Evolutionary conservation across 2,329 filamentous ascomycete genomes (phyloP).

Genomic region (Arthrobotrys conoides): DNA sequence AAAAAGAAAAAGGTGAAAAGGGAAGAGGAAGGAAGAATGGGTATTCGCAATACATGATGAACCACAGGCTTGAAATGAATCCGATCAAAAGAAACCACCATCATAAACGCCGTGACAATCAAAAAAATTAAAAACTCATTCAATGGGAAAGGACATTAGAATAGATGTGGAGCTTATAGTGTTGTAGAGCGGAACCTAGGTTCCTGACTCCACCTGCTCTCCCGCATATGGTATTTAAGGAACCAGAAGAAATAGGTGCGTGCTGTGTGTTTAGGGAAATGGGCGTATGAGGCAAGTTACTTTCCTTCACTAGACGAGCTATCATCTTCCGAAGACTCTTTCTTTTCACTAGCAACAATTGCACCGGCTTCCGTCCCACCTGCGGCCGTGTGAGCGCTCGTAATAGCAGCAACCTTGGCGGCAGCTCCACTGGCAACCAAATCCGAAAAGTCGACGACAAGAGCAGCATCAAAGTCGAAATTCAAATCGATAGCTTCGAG

Average conservation of each 20-base stretch:
- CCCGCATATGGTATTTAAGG: too few relatives aligned
- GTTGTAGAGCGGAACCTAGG: not conserved
- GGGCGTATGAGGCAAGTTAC: not conserved
- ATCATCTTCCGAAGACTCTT: conserved; percentile 57
- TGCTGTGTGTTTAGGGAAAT: not conserved
- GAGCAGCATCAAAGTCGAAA: conserved; percentile 55
- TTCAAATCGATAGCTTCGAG: conserved; percentile 49
- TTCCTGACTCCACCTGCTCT: not conserved
- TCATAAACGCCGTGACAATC: conserved; percentile 12
- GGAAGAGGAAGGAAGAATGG: not conserved
- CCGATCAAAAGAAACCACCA: conserved; percentile 5
- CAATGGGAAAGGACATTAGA: not conserved
- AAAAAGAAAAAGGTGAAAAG: not conserved
- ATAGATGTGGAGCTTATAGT: not conserved
- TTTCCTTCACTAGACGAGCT: conserved; percentile 50
- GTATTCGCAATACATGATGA: conserved; percentile 22
- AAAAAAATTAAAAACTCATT: not conserved
- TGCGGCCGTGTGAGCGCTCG: not conserved
- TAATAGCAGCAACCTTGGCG: conserved; percentile 43
- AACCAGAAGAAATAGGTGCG: too few relatives aligned
- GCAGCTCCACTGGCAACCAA: conserved; percentile 44
- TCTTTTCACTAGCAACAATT: conserved; percentile 42
- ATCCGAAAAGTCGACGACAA: conserved; percentile 60
- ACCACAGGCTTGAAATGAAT: conserved; percentile 15
- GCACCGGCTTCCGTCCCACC: not conserved